phyloP scores from a whole-genome alignment of 2,329 filamentous ascomycete species.

The Arthrobotrys entomopaga region DNA sequence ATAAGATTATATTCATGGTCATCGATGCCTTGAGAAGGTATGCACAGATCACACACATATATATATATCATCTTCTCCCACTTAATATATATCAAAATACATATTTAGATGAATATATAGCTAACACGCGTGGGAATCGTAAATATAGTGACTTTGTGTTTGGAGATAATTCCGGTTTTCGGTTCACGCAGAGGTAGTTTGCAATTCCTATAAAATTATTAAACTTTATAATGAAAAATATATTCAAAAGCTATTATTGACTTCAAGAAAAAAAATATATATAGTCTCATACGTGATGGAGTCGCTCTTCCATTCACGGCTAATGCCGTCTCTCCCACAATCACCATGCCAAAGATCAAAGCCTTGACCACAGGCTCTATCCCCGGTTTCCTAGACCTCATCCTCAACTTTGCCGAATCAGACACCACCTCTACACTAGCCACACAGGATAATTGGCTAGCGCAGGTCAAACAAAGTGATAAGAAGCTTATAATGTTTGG shows the following conservation, averaged over 20 bases:
- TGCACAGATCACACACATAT: conserved; percentile 19
- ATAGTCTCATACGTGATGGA: conserved; percentile 82
- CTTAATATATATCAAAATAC: background rate
- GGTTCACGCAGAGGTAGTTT: conserved; percentile 83
- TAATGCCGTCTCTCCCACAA: conserved; percentile 93
- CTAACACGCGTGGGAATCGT: conserved; percentile 1
- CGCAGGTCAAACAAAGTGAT: conserved; percentile 81
- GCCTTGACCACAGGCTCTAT: conserved; percentile 97
- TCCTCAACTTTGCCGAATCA: conserved; percentile 93
- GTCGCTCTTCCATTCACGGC: conserved; percentile 92
- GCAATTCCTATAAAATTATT: conserved; percentile 7
- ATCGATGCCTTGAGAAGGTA: conserved; percentile 93
- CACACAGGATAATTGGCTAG: conserved; percentile 93
- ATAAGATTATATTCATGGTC: conserved; percentile 96
- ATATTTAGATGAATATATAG: background rate
- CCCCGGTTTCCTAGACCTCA: conserved; percentile 96
- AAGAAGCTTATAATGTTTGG: conserved; percentile 93
- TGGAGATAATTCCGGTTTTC: conserved; percentile 79
- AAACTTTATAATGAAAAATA: background rate
- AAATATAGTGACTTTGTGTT: conserved; percentile 87
- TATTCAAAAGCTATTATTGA: conserved; percentile 2
- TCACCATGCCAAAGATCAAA: conserved; percentile 98
- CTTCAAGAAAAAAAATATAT: conserved; percentile 40
- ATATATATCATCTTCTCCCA: no score
- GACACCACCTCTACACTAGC: conserved; percentile 89